phyloP scores from a whole-genome alignment of 345 rosid species.

The Populus ilicifolia region DNA sequence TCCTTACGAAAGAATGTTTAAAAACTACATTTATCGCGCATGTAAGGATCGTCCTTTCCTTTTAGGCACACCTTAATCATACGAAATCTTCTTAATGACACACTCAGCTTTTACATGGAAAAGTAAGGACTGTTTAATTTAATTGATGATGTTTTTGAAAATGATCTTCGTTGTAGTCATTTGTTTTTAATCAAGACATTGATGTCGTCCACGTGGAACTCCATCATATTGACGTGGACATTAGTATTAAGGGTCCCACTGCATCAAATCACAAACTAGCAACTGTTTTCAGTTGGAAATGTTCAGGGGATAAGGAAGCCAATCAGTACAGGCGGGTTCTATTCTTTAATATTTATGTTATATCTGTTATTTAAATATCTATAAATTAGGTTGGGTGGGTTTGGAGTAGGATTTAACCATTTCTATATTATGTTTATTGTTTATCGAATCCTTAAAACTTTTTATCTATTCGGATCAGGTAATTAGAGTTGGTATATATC shows the following conservation, averaged over 20 bases:
- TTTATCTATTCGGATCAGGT: too few relatives aligned
- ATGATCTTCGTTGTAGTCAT: neutral
- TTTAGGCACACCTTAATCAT: neutral
- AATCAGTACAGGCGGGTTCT: too few relatives aligned
- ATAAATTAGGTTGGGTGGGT: too few relatives aligned
- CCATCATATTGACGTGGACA: slow-evolving; percentile 33
- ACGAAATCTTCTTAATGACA: neutral
- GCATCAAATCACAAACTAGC: slow-evolving; percentile 5
- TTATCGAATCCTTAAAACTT: too few relatives aligned
- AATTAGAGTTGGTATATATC: too few relatives aligned
- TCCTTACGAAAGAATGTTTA: neutral
- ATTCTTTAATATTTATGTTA: too few relatives aligned
- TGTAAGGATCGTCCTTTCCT: neutral
- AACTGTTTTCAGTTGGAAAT: slow-evolving; percentile 13
- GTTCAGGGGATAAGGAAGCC: neutral
- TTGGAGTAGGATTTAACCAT: too few relatives aligned
- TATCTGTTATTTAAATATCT: too few relatives aligned
- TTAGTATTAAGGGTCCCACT: slow-evolving; percentile 22
- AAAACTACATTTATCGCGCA: neutral
- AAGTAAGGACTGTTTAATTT: neutral
- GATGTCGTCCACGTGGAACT: slow-evolving; percentile 28
- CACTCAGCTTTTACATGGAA: neutral
- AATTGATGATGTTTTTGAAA: neutral
- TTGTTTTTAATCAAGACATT: slow-evolving; percentile 1
- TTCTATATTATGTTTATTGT: too few relatives aligned